A percentile compares a stretch with the other conserved stretches of the same genome.
These are phyloP conservation scores for Coniferiporia sulphurascens DNA, from an alignment of 1,284 basidiomycete species.

Conservation along the genomic window DNA sequence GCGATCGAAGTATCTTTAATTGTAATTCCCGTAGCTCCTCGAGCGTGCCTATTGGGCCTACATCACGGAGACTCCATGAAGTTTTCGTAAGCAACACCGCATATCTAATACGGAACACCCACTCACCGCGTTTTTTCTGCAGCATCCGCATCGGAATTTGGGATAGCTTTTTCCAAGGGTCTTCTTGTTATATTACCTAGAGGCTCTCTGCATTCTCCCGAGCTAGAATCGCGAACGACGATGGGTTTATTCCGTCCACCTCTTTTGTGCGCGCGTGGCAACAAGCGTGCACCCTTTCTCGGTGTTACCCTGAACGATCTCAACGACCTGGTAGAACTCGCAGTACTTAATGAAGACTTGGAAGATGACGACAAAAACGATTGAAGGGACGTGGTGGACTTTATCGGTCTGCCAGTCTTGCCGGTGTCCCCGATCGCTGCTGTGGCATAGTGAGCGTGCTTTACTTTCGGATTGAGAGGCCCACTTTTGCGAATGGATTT, in stretches of 20 bases:
- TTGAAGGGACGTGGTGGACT: background rate
- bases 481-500: too few relatives aligned
- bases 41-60: background rate
- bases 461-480: too few relatives aligned
- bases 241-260: conserved; percentile 8
- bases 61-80: background rate
- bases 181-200: background rate
- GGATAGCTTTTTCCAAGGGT: background rate
- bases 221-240: background rate
- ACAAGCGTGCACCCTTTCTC: background rate
- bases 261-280: conserved; percentile 1
- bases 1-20: background rate
- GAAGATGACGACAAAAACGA: background rate
- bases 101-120: background rate
- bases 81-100: background rate
- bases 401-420: background rate
- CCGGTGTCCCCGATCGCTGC: background rate
- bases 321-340: background rate
- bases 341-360: background rate
- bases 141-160: background rate
- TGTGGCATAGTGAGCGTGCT: background rate
- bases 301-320: conserved; percentile 2
- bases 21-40: background rate
- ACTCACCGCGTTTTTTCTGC: background rate
- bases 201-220: background rate